Evolutionary conservation across 306 rosid species (phyloP), one percentile per base, ranked within the genome.

Genomic region (Senna siamea): DNA sequence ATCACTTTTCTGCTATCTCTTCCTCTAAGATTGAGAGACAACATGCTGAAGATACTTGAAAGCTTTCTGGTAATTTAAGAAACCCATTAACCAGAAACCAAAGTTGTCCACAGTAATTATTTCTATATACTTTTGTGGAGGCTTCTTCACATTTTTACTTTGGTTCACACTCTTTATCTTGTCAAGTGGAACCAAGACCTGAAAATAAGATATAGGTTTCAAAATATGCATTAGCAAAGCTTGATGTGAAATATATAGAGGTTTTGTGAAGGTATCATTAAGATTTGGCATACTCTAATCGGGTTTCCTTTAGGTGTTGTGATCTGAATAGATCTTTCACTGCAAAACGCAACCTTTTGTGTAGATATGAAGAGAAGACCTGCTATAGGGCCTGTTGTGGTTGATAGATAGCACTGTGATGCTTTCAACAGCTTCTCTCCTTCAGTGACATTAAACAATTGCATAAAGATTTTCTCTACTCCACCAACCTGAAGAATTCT

Each of bases 301-400:
- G 66, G 11, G 68, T 80, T 64, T 20, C 81, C 86, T 8, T 78
- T 65, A 23, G 75, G 77, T 18, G 80, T 80, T 9, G 85, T 30
- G 59, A 85, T 22, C n/a, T 75, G 75, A 74, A 85, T 78, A 28
- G 84, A 81, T 73, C 77, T 85, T n/a, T 82, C 82, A 68, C 92
- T 87, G 80, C 92, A 87, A 69, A 87, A 87, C 8, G 92, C 89
- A 46, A 87, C 61, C 59, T 80, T 85, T 47, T 82, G 55, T 0
- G 89, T 71, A 70, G 92, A 87, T 58, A 85, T 71, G 76, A 87
- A 87, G 83, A 87, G 86, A 18, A 85, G 87, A 32, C 92, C 92
- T 7, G 87, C 86, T 15, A 87, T 78, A 10, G 92, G 92, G 15
- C 89, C 92, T 1, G 81, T 82, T 48, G 89, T 82, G 40, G 89